These are phyloP conservation scores for Fusarium goolgardi DNA, from an alignment of 2,329 filamentous ascomycete genomes.

Conservation along the genomic window DNA sequence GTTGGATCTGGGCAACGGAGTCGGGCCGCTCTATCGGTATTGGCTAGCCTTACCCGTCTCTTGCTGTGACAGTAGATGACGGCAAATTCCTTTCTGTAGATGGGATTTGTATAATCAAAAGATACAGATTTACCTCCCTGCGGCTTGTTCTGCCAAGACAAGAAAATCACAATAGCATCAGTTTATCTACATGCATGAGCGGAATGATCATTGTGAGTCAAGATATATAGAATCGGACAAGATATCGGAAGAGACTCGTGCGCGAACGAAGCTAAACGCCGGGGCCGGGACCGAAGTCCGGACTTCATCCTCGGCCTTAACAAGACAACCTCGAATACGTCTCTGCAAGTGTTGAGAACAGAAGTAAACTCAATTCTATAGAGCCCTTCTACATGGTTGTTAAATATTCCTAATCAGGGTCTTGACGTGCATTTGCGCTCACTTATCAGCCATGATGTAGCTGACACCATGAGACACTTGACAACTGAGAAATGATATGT, in stretches of 20 bases:
- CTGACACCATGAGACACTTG: neutral
- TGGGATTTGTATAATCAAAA: neutral
- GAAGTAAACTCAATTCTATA: rapidly evolving
- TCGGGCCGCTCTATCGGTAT: conserved; percentile 1
- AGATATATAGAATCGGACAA: neutral
- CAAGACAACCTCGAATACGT: neutral
- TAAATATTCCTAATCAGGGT: neutral
- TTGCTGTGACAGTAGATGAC: neutral
- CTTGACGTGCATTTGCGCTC: neutral
- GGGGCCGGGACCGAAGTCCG: conserved; percentile 20
- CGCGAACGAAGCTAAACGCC: neutral
- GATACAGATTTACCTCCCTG: neutral
- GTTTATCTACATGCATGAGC: neutral
- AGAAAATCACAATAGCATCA: neutral
- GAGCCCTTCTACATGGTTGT: neutral
- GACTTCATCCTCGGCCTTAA: conserved; percentile 21
- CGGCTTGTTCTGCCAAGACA: neutral
- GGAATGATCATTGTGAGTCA: neutral
- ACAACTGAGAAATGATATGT: conserved; percentile 4
- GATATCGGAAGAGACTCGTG: conserved; percentile 6
- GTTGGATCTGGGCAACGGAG: neutral
- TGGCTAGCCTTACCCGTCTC: neutral
- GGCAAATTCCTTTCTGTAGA: neutral
- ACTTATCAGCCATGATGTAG: neutral
- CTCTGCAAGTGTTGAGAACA: neutral